phyloP scores from a whole-genome alignment of 768 basidiomycete species.

The Hemileccinum impolitum region DNA sequence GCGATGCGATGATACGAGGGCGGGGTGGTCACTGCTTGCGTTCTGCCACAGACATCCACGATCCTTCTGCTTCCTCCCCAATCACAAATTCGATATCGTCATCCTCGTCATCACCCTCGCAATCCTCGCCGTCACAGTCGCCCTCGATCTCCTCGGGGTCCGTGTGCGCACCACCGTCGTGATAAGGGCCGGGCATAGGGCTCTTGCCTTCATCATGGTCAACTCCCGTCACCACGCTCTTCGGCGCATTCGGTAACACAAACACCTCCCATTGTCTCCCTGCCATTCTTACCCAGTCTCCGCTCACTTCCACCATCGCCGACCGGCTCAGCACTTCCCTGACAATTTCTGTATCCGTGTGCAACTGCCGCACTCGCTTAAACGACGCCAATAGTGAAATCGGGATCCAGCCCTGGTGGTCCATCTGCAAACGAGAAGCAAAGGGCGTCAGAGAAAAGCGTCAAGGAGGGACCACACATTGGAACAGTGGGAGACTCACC shows the following conservation, averaged over 20 bases:
- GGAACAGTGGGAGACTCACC: conserved; percentile 41
- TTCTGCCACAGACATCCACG: conserved; percentile 35
- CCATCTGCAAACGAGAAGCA: conserved; percentile 60
- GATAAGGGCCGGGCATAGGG: not conserved
- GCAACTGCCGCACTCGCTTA: conserved; percentile 74
- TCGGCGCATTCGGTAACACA: conserved; percentile 55
- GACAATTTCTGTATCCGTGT: conserved; percentile 56
- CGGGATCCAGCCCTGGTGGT: conserved; percentile 82
- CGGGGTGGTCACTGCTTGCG: conserved; percentile 20
- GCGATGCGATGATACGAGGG: not conserved
- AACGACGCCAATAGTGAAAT: conserved; percentile 82
- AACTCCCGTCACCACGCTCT: conserved; percentile 34
- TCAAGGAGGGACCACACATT: not conserved
- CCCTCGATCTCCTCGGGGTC: conserved; percentile 12
- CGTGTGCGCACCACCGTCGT: not conserved
- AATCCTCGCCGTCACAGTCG: conserved; percentile 34
- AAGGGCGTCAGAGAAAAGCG: not conserved
- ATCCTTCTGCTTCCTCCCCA: conserved; percentile 42
- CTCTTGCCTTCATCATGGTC: not conserved
- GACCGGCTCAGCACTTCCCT: conserved; percentile 68
- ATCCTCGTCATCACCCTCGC: conserved; percentile 56
- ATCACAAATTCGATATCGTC: conserved; percentile 77
- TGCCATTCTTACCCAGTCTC: conserved; percentile 66
- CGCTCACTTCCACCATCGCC: conserved; percentile 63
- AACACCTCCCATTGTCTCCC: conserved; percentile 56